Conservation (phyloP, 805 yeast species). For the Kuraishia borneana region DNA sequence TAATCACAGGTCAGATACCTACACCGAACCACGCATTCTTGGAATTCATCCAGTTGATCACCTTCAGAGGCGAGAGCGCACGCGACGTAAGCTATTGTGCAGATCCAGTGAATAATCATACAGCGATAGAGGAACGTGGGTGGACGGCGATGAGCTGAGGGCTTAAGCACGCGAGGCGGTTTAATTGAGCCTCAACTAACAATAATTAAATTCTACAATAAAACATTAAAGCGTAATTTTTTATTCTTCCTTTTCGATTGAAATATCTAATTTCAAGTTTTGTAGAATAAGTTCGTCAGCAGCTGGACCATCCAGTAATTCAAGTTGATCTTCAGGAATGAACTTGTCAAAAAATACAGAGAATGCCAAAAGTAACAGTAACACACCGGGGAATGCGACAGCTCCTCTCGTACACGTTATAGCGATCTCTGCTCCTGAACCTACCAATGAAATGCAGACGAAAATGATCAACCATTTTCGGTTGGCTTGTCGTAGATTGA, state of each 20-base stretch:
- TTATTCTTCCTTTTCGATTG: not conserved
- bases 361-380: constrained; percentile 58
- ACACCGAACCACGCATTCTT: constrained; percentile 45
- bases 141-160: too few species aligned
- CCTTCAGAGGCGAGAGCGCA: constrained; percentile 59
- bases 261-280: constrained; percentile 13
- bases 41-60: constrained; percentile 45
- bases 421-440: constrained; percentile 72
- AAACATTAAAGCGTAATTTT: too few species aligned
- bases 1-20: constrained; percentile 19
- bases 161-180: too few species aligned
- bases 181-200: too few species aligned
- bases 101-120: too few species aligned
- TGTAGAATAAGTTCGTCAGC: constrained; percentile 19
- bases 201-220: too few species aligned
- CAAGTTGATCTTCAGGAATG: constrained; percentile 52
- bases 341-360: constrained; percentile 51
- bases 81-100: too few species aligned
- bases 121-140: too few species aligned
- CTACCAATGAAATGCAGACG: constrained; percentile 45
- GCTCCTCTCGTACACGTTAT: constrained; percentile 85
- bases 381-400: constrained; percentile 85
- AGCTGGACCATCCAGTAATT: constrained; percentile 42
- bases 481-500: constrained; percentile 17
- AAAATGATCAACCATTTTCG: constrained; percentile 45